Percentiles rank a stretch among this genome's conserved stretches.
Conservation (phyloP, 306 rosid species). For the Quercus dentata region DNA sequence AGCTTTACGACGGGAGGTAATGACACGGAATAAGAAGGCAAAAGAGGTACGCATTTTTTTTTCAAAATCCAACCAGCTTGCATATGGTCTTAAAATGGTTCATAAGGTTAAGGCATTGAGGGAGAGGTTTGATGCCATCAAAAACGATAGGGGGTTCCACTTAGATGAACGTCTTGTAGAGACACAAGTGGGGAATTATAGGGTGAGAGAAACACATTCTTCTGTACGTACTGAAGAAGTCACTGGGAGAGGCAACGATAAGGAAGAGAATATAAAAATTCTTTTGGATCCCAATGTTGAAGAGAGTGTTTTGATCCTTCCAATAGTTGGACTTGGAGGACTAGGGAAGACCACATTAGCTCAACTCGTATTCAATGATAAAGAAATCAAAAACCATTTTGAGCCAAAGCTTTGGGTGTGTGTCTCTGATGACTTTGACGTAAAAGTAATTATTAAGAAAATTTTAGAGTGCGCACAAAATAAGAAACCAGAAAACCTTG, state of each 20-base stretch:
- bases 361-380: background rate
- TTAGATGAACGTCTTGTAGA: background rate
- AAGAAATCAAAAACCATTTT: background rate
- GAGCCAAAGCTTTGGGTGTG: background rate
- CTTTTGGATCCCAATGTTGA: background rate
- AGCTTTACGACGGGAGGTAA: background rate
- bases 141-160: too few species aligned
- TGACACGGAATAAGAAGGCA: too few species aligned
- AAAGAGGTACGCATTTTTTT: background rate
- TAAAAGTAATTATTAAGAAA: background rate
- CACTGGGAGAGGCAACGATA: conserved; percentile 9
- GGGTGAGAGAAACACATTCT: background rate
- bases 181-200: background rate
- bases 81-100: background rate
- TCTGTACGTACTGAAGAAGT: background rate
- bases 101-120: background rate
- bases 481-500: fast-evolving
- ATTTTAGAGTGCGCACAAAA: background rate
- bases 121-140: fast-evolving
- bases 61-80: background rate
- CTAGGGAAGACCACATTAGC: conserved; percentile 12
- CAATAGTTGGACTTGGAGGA: conserved; percentile 9
- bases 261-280: background rate
- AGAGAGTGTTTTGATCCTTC: background rate
- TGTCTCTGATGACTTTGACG: background rate